Evolutionary conservation across 2,329 filamentous ascomycete genomes (phyloP).

Genomic region (Aciculosporium take): DNA sequence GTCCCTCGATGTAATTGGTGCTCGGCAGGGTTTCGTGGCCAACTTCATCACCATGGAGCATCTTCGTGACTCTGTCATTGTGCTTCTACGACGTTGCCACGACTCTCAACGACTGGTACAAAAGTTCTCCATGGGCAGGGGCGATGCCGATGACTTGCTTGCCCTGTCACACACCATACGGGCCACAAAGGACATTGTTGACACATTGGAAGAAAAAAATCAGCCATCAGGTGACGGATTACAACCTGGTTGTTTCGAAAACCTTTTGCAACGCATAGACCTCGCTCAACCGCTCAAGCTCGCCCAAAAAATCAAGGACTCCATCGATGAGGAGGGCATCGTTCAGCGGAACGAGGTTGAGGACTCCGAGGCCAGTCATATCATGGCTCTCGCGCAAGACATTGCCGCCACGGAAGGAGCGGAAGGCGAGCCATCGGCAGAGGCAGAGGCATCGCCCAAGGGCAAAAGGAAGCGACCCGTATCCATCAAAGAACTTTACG

Average conservation of each 20-base stretch:
- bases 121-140: constrained; percentile 82
- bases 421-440: constrained; percentile 36
- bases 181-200: constrained; percentile 53
- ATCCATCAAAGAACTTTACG: constrained; percentile 43
- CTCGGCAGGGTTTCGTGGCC: constrained; percentile 68
- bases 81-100: constrained; percentile 58
- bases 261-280: constrained; percentile 43
- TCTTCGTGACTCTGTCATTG: constrained; percentile 54
- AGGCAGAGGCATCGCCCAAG: constrained; percentile 40
- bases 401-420: constrained; percentile 53
- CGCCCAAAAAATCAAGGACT: constrained; percentile 53
- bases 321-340: constrained; percentile 91
- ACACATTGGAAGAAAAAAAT: constrained; percentile 24
- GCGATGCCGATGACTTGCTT: constrained; percentile 83
- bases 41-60: constrained; percentile 52
- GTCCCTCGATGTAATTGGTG: constrained; percentile 64
- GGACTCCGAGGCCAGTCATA: constrained; percentile 54
- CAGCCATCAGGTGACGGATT: constrained; percentile 5
- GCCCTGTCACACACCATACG: constrained; percentile 68
- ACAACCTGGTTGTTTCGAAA: constrained; percentile 23
- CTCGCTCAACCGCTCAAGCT: constrained; percentile 54
- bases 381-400: constrained; percentile 60
- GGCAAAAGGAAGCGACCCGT: constrained; percentile 29
- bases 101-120: constrained; percentile 85
- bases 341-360: constrained; percentile 64